Base-by-base conservation (phyloP, 2,329 filamentous ascomycete species). In the Fusarium sp. region DNA sequence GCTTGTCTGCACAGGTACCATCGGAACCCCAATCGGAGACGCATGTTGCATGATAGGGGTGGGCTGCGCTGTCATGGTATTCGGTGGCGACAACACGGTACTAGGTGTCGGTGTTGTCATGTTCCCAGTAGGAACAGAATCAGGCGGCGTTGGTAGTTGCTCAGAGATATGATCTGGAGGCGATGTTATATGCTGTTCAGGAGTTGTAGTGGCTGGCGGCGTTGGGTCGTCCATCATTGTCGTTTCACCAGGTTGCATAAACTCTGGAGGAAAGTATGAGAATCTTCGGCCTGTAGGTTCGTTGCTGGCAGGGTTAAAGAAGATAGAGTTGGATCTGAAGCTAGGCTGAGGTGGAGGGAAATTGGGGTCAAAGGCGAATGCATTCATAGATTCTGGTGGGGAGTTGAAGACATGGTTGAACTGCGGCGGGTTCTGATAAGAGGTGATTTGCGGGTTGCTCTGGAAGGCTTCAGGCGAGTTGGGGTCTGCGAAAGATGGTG, bases 241-340 rank as follows among this genome's bases (percentile, higher is more conserved):
- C 7, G 72, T 66, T 31, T 81, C 79, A 15, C 75, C 74, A 14
- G 75, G 67, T 18, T 81, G 77, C 31, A 74, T 74, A 13, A 81
- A 79, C 20, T 90, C 88, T 2, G 89, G 89, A 11, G 89, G 88
- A 68, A 90, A 90, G 70, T 90, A 89, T 17, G 88, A 90, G 66
- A 89, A 88, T 9, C 88, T 82, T 22, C 88, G 84, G 9, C 88
- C 88, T 40, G 81, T 83, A 10, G 80, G 80, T 63, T 88, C 86
- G 7, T 82, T 84, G 18, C 83, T 84, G 2, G 85, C 83, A 7
- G 88, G 88, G 59, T 86, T 88, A 68, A 85, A 81, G 77, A 91
- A 91, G 63, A 91, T 91, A 2, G 89, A 91, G 74, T 90, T 90
- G 11, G 89, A 90, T 54, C 89, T 84, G 78, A 91, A 91, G 5